Conservation (phyloP, 2,329 filamentous ascomycete genomes). For the Dryadomyces sulphureus region DNA sequence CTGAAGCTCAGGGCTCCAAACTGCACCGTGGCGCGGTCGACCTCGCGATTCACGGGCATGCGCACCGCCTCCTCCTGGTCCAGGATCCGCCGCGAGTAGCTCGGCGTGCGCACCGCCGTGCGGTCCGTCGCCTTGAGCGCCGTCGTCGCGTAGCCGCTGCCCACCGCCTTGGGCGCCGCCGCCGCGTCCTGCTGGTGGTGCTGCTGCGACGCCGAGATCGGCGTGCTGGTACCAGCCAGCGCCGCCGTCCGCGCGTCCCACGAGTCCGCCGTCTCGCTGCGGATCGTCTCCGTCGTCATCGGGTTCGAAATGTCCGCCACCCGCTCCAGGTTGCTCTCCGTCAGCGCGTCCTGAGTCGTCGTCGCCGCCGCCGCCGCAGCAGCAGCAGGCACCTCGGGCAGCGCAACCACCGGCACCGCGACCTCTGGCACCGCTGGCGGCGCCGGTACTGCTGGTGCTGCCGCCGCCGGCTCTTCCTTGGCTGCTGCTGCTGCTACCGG, state of each 20-base stretch:
- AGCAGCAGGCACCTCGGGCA: constrained; percentile 15
- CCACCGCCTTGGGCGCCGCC: constrained; percentile 33
- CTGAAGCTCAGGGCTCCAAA: constrained; percentile 92
- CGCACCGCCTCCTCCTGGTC: constrained; percentile 97
- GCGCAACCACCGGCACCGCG: constrained; percentile 15
- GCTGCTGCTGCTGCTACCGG: constrained; percentile 18
- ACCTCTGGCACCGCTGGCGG: constrained; percentile 12
- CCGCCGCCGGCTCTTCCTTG: constrained; percentile 16
- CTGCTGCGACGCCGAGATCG: constrained; percentile 48
- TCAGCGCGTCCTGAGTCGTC: constrained; percentile 69
- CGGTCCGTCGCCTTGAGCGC: constrained; percentile 63
- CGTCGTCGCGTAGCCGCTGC: constrained; percentile 65
- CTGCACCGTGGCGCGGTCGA: constrained; percentile 84
- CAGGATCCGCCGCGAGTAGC: constrained; percentile 71
- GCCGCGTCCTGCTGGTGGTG: constrained; percentile 37
- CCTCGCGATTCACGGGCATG: constrained; percentile 92
- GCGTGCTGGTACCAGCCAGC: constrained; percentile 48
- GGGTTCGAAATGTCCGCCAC: constrained; percentile 69
- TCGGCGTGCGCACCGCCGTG: constrained; percentile 52
- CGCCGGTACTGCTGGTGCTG: constrained; percentile 19
- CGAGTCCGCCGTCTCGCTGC: constrained; percentile 79
- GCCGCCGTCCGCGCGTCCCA: constrained; percentile 54
- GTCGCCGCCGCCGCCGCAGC: constrained; percentile 17
- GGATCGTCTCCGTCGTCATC: constrained; percentile 65
- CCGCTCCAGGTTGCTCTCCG: constrained; percentile 83